A percentile compares a stretch with the other conserved stretches of the same genome.
These are phyloP conservation scores for Venturia carpophila DNA, from an alignment of 2,329 filamentous ascomycete genomes.

Conservation along the genomic window DNA sequence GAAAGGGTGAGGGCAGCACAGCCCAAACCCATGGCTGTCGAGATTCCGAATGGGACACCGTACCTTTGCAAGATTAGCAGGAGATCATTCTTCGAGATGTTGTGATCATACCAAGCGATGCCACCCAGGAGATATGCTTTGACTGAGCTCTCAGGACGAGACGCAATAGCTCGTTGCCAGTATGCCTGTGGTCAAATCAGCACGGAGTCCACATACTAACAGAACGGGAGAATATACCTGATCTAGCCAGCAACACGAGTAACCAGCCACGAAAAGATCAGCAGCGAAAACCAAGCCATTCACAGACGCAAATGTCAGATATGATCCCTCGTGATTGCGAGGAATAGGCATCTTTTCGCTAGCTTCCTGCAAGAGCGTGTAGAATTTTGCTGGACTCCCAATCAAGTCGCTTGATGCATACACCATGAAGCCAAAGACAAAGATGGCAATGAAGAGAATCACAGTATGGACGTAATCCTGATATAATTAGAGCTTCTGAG, in stretches of 20 bases:
- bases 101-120: conserved; percentile 28
- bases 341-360: conserved; percentile 39
- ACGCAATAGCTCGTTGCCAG: conserved; percentile 40
- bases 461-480: conserved; percentile 36
- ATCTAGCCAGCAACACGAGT: conserved; percentile 35
- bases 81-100: not conserved
- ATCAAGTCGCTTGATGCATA: conserved; percentile 41
- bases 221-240: conserved; percentile 22
- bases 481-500: not conserved
- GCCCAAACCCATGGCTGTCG: conserved; percentile 32
- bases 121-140: conserved; percentile 38
- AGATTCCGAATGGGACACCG: conserved; percentile 33
- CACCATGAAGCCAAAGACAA: conserved; percentile 41
- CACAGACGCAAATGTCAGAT: conserved; percentile 49
- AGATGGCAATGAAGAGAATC: conserved; percentile 47
- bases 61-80: conserved; percentile 21
- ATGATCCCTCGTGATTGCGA: conserved; percentile 47
- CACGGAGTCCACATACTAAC: not conserved
- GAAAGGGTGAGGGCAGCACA: conserved; percentile 28
- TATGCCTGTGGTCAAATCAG: conserved; percentile 27
- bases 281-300: conserved; percentile 40
- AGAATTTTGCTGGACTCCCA: conserved; percentile 42
- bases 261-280: conserved; percentile 32
- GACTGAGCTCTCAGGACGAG: conserved; percentile 34
- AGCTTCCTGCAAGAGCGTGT: conserved; percentile 42